Percentiles rank a stretch among this genome's conserved stretches.
Evolutionary conservation across 805 yeast species (phyloP).

Genomic region (Candida endomychidarum): DNA sequence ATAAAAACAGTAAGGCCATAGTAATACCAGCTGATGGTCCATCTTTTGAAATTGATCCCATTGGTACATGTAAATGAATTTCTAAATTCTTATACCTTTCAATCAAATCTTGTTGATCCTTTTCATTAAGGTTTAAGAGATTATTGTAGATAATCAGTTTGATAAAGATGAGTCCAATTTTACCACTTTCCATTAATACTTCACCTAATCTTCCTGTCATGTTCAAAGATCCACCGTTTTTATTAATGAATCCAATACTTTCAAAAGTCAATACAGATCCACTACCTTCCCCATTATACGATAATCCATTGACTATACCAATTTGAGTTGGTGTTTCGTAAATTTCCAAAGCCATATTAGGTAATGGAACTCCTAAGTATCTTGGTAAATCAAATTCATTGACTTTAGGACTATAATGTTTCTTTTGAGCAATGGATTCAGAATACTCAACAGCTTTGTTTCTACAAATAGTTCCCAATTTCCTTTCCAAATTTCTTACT

Average conservation of each 20-base stretch:
- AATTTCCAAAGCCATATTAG: conserved; percentile 33
- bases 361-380: conserved; percentile 67
- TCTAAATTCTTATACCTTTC: conserved; percentile 53
- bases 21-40: conserved; percentile 52
- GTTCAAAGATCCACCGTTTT: conserved; percentile 47
- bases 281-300: conserved; percentile 83
- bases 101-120: conserved; percentile 31
- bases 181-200: conserved; percentile 77
- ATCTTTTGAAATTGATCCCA: conserved; percentile 48
- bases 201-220: conserved; percentile 85
- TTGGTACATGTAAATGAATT: conserved; percentile 53
- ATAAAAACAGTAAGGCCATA: conserved; percentile 48
- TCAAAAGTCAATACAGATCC: conserved; percentile 83
- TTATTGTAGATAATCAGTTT: conserved; percentile 49
- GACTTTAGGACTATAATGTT: conserved; percentile 41
- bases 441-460: conserved; percentile 75
- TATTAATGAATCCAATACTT: conserved; percentile 53
- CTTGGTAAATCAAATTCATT: conserved; percentile 56
- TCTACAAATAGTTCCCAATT: conserved; percentile 74
- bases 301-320: conserved; percentile 85
- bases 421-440: conserved; percentile 19
- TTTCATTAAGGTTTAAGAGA: conserved; percentile 29
- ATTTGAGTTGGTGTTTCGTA: conserved; percentile 26
- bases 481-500: conserved; percentile 75
- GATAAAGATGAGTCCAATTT: conserved; percentile 74